A percentile compares a stretch with the other conserved stretches of the same genome.
Conservation (phyloP, 441 rosid genomes). For the Metrosideros polymorpha region DNA sequence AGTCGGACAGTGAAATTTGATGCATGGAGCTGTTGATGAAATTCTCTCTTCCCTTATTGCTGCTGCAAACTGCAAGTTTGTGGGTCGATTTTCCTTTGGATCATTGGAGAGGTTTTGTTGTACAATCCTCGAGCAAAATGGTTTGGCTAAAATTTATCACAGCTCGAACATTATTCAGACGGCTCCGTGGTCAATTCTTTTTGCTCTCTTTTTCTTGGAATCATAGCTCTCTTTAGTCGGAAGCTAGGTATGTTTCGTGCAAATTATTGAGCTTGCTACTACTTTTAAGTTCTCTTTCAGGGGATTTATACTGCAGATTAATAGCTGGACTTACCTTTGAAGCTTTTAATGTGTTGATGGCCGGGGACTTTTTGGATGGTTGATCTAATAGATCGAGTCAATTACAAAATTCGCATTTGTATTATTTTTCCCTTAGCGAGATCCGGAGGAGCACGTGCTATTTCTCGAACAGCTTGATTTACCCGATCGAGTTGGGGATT, state of each 20-base stretch:
- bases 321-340: not conserved
- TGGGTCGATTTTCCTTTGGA: not conserved
- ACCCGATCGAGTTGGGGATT: not conserved
- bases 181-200: not conserved
- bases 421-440: not conserved
- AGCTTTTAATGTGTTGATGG: not conserved
- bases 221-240: not conserved
- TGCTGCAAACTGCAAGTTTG: not conserved
- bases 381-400: not conserved
- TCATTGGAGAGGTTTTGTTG: not conserved
- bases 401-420: not conserved
- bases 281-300: not conserved
- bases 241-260: not conserved
- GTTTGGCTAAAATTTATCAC: not conserved
- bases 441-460: not conserved
- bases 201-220: not conserved
- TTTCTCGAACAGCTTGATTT: not conserved
- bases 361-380: not conserved
- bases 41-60: not conserved
- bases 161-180: not conserved
- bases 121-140: not conserved
- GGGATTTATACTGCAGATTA: not conserved
- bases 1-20: conserved; percentile 41
- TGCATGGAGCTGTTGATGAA: not conserved
- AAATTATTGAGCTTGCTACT: not conserved